Evolutionary conservation across 495 filamentous ascomycete genomes (phyloP).

Genomic region (Penicillium herquei): DNA sequence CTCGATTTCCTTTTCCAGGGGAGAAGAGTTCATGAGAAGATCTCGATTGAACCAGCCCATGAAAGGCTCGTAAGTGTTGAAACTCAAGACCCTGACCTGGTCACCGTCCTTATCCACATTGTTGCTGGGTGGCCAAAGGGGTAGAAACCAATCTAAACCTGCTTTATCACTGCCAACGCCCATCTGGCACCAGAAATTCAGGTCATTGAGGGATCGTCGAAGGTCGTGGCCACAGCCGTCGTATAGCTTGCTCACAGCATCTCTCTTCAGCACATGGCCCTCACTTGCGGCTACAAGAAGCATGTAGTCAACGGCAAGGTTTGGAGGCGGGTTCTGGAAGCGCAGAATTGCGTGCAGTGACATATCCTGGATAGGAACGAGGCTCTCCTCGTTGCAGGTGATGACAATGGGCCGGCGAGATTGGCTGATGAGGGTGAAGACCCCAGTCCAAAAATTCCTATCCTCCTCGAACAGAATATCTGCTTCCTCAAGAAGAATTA

Average conservation of each 20-base stretch:
- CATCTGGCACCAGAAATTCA: conserved; percentile 97
- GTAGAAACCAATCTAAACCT: conserved; percentile 85
- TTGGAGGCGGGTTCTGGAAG: conserved; percentile 63
- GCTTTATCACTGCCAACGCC: conserved; percentile 85
- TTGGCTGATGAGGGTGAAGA: conserved; percentile 70
- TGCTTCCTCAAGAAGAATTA: conserved; percentile 93
- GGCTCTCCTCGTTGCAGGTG: conserved; percentile 86
- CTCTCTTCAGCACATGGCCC: conserved; percentile 74
- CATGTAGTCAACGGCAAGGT: conserved; percentile 75
- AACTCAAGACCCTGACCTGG: conserved; percentile 74
- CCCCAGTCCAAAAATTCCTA: conserved; percentile 86
- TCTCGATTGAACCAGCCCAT: conserved; percentile 78
- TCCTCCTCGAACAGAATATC: conserved; percentile 94
- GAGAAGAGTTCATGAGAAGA: conserved; percentile 23
- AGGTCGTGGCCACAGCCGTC: conserved; percentile 66
- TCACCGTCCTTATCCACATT: conserved; percentile 67
- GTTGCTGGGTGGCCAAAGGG: conserved; percentile 65
- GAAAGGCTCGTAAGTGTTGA: conserved; percentile 69
- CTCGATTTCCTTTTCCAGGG: conserved; percentile 28
- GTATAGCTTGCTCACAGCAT: conserved; percentile 69
- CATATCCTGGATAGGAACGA: conserved; percentile 68
- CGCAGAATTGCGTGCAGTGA: conserved; percentile 83
- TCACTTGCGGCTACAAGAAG: conserved; percentile 84
- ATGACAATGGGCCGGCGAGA: conserved; percentile 91
- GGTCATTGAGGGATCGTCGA: conserved; percentile 76